These are phyloP conservation scores for Passiflora organensis DNA, from an alignment of 345 rosid genomes.

Conservation along the genomic window DNA sequence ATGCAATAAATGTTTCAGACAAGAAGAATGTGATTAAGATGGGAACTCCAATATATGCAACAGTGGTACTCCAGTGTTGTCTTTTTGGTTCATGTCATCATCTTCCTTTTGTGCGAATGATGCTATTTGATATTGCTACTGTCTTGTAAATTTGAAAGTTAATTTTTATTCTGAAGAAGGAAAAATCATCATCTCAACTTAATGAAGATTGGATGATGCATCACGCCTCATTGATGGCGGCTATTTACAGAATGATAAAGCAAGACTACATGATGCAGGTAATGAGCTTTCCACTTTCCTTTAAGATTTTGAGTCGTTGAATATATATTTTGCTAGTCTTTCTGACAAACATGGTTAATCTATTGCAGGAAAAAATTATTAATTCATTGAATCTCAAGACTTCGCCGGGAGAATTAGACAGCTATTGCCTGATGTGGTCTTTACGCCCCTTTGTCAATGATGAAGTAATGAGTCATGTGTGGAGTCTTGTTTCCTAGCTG, in stretches of 20 bases:
- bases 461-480: background rate
- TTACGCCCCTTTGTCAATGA: background rate
- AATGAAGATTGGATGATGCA: constrained; percentile 39
- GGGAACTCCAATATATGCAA: no score
- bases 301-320: background rate
- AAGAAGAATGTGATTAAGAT: no score
- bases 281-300: background rate
- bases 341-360: background rate
- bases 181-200: constrained; percentile 7
- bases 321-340: background rate
- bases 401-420: constrained; percentile 1
- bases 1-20: no score
- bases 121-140: no score
- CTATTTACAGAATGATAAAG: constrained; percentile 69
- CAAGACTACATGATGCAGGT: constrained; percentile 82
- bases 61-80: no score
- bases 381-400: constrained; percentile 52
- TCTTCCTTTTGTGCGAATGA: no score
- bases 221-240: constrained; percentile 46
- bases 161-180: background rate
- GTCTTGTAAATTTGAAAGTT: no score
- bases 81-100: no score
- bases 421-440: background rate
- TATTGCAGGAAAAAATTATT: constrained; percentile 63
- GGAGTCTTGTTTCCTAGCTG: background rate